phyloP scores from a whole-genome alignment of 345 rosid genomes.

The Citrus reticulata region DNA sequence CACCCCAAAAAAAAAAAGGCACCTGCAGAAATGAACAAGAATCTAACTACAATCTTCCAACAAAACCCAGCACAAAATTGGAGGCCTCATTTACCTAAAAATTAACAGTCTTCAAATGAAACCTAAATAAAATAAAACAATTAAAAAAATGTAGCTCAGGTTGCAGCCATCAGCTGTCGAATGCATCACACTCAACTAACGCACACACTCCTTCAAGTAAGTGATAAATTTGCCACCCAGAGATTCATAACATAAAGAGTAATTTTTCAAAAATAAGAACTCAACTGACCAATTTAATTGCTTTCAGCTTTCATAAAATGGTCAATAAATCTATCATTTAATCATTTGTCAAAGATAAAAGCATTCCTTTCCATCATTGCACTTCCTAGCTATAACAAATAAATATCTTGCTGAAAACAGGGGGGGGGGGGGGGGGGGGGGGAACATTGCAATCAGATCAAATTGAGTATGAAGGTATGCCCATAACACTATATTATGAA shows the following conservation, averaged over 20 bases:
- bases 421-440: too few relatives aligned
- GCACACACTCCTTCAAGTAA: not conserved
- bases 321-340: not conserved
- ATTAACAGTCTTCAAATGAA: not conserved
- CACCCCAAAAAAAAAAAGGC: not conserved
- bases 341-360: not conserved
- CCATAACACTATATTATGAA: not conserved
- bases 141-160: not conserved
- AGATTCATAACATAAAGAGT: not conserved
- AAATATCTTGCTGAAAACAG: not conserved
- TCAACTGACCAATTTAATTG: not conserved
- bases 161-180: not conserved
- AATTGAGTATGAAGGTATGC: not conserved
- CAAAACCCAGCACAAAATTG: not conserved
- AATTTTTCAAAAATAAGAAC: not conserved
- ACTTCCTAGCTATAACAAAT: not conserved
- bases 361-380: not conserved
- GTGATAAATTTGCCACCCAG: not conserved
- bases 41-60: not conserved
- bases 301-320: not conserved
- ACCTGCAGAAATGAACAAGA: not conserved
- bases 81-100: not conserved
- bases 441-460: not conserved
- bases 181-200: not conserved
- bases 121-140: not conserved